phyloP scores from a whole-genome alignment of 768 basidiomycete genomes.

The Kondoa subrosea region DNA sequence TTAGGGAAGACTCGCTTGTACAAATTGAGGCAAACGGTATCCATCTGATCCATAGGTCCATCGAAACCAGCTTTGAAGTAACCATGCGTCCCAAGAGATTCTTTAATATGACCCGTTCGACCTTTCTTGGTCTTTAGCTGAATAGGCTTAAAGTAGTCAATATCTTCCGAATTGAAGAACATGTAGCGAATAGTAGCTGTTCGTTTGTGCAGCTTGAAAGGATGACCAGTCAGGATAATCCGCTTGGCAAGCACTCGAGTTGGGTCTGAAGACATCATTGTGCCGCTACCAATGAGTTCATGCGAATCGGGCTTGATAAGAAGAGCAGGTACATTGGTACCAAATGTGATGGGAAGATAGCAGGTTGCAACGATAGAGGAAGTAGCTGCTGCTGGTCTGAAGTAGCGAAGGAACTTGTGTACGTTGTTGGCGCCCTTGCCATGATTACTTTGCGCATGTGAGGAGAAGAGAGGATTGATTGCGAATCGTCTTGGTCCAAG shows the following conservation, averaged over 20 bases:
- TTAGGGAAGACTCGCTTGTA: conserved; percentile 91
- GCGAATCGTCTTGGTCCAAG: conserved; percentile 70
- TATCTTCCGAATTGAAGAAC: conserved; percentile 90
- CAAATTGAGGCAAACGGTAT: conserved; percentile 83
- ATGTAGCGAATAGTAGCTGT: conserved; percentile 94
- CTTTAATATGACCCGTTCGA: conserved; percentile 68
- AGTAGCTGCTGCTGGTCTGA: conserved; percentile 61
- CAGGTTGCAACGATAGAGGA: conserved; percentile 55
- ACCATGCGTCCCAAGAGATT: conserved; percentile 89
- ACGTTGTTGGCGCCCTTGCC: conserved; percentile 88
- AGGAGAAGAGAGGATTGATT: conserved; percentile 78
- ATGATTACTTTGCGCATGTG: conserved; percentile 66
- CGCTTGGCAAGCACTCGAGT: conserved; percentile 82
- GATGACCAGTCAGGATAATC: conserved; percentile 86
- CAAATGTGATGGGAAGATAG: conserved; percentile 77
- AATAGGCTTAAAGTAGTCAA: conserved; percentile 81
- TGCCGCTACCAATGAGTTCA: conserved; percentile 71
- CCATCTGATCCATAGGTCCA: conserved; percentile 85
- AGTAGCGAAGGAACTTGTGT: conserved; percentile 77
- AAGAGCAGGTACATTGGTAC: conserved; percentile 37
- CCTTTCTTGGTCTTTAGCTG: conserved; percentile 86
- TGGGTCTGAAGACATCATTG: conserved; percentile 73
- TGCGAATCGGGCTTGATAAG: conserved; percentile 19
- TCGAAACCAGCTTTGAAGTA: conserved; percentile 66
- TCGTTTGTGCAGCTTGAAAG: conserved; percentile 91